Evolutionary conservation across 345 rosid species (phyloP).

Genomic region (Arabidopsis suecica): DNA sequence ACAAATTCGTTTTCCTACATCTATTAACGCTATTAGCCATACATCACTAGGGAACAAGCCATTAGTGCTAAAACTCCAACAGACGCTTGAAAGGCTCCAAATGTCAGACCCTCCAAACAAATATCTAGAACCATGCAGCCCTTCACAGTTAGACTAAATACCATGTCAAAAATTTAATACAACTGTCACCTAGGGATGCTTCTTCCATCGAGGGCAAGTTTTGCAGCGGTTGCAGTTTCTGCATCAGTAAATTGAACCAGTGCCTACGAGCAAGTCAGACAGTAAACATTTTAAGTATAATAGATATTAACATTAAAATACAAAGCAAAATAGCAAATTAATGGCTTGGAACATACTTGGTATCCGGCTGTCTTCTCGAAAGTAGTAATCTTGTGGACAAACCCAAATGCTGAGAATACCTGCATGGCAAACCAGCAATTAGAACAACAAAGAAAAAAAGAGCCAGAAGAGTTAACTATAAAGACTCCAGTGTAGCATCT

Average conservation of each 20-base stretch:
- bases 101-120: conserved; percentile 37
- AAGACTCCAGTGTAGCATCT: background rate
- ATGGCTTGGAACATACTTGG: conserved; percentile 59
- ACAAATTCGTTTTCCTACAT: conserved; percentile 1
- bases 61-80: conserved; percentile 2
- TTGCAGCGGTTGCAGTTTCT: conserved; percentile 91
- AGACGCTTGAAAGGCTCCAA: conserved; percentile 20
- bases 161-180: conserved; percentile 64
- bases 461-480: background rate
- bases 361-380: conserved; percentile 99
- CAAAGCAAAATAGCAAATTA: background rate
- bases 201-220: conserved; percentile 91
- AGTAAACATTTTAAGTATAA: conserved; percentile 27
- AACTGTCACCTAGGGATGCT: conserved; percentile 97
- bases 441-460: conserved; percentile 27
- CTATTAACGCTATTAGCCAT: conserved; percentile 2
- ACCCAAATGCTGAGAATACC: conserved; percentile 99
- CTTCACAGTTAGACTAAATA: conserved; percentile 61
- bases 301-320: conserved; percentile 17
- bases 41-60: background rate
- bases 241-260: conserved; percentile 96
- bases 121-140: conserved; percentile 42
- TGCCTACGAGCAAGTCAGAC: conserved; percentile 60
- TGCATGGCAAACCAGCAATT: conserved; percentile 54
- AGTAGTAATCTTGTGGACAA: conserved; percentile 96